A percentile compares a stretch with the other conserved stretches of the same genome.
Conservation (phyloP, 2,329 filamentous ascomycete genomes). For the Colletotrichum filicis region DNA sequence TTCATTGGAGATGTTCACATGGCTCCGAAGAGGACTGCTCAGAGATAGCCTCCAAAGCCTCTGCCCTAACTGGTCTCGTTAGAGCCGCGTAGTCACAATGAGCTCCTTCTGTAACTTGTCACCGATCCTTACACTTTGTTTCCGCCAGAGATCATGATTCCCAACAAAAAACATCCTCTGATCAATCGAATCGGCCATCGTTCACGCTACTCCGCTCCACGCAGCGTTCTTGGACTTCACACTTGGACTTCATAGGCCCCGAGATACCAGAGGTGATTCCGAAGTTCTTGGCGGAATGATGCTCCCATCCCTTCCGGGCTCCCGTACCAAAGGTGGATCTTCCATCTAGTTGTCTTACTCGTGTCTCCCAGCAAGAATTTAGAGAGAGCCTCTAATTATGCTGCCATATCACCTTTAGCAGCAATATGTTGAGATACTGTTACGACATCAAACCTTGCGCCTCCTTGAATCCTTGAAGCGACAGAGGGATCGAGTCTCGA, state of each 20-base stretch:
- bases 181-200: background rate
- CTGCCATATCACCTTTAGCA: too few relatives aligned
- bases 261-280: background rate
- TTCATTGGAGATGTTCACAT: background rate
- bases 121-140: background rate
- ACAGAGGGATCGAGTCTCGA: background rate
- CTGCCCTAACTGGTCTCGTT: background rate
- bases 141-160: too few relatives aligned
- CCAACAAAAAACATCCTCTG: background rate
- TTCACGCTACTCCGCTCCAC: background rate
- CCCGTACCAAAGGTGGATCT: background rate
- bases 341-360: too few relatives aligned
- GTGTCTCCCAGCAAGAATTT: too few relatives aligned
- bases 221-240: background rate
- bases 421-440: too few relatives aligned
- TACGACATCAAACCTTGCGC: too few relatives aligned
- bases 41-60: background rate
- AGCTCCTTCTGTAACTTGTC: background rate
- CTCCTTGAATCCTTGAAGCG: too few relatives aligned
- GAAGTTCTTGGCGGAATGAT: background rate
- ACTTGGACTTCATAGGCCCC: background rate
- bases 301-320: background rate
- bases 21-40: too few relatives aligned
- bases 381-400: too few relatives aligned
- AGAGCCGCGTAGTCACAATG: background rate